Conservation (phyloP, 2,329 filamentous ascomycete genomes). For the Plenodomus biglobosus region DNA sequence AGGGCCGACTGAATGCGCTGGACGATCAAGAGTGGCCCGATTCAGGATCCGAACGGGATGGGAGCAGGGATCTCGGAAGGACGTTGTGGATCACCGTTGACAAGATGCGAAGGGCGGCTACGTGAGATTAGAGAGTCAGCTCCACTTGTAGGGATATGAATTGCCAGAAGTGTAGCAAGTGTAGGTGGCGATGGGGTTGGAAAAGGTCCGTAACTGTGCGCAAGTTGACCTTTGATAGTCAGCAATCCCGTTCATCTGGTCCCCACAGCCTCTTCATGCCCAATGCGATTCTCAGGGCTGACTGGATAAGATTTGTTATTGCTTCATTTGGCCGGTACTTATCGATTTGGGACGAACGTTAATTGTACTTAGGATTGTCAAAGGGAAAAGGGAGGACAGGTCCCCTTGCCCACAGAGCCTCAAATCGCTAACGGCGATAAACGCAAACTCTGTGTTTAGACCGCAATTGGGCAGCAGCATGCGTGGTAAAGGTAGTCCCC, state of each 20-base stretch:
- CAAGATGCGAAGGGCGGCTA: not conserved
- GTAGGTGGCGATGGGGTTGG: not conserved
- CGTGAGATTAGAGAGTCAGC: not conserved
- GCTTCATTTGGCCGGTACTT: not conserved
- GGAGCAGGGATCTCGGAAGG: not conserved
- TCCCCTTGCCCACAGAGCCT: not conserved
- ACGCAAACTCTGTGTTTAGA: not conserved
- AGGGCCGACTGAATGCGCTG: not conserved
- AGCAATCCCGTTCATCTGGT: not conserved
- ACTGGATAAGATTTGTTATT: not conserved
- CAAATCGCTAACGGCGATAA: not conserved
- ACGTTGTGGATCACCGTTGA: not conserved
- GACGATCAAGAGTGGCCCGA: not conserved
- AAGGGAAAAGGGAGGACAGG: not conserved
- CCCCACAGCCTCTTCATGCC: not conserved
- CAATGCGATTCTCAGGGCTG: not conserved
- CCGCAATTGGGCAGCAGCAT: not conserved
- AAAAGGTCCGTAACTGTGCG: not conserved
- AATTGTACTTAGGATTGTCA: not conserved
- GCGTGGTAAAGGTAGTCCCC: not conserved
- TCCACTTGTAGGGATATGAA: not conserved
- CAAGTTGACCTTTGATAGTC: not conserved
- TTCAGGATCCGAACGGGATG: not conserved
- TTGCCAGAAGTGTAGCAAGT: not conserved
- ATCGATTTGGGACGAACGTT: not conserved